Percentiles rank a stretch among this genome's conserved stretches.
Conservation (phyloP, 345 rosid species). For the Eucalyptus caleyi region DNA sequence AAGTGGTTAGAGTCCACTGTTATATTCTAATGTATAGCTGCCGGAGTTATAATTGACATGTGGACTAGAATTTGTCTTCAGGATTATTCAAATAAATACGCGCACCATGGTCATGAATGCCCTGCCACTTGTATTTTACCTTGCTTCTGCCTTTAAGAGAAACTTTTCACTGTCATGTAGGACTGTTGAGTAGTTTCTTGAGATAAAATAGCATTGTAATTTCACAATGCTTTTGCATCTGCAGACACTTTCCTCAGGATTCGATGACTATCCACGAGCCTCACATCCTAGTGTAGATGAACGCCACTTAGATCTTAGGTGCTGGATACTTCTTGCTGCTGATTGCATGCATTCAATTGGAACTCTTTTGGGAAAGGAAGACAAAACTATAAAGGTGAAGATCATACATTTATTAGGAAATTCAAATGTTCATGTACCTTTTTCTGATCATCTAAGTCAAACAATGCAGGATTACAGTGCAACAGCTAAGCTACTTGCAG, state of each 20-base stretch:
- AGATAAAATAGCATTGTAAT: background rate
- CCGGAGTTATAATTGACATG: background rate
- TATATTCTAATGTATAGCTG: background rate
- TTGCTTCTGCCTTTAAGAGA: background rate
- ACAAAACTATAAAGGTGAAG: conserved; percentile 27
- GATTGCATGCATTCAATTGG: conserved; percentile 70
- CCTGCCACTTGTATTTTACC: background rate
- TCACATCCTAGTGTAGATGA: conserved; percentile 89
- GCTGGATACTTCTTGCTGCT: conserved; percentile 96
- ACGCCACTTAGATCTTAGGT: conserved; percentile 87
- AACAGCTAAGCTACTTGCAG: conserved; percentile 53
- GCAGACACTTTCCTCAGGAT: conserved; percentile 71
- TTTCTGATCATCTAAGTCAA: background rate
- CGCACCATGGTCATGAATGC: background rate
- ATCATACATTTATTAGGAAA: background rate
- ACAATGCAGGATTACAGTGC: conserved; percentile 52
- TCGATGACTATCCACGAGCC: conserved; percentile 95
- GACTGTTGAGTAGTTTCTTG: background rate
- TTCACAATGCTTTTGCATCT: conserved; percentile 7
- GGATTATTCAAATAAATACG: background rate
- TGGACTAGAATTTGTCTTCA: background rate
- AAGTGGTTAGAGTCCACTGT: background rate
- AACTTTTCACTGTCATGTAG: background rate
- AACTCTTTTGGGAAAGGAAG: conserved; percentile 26
- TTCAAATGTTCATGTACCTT: background rate